Evolutionary conservation across 805 yeast species (phyloP).

Genomic region (Lipomyces kockii): DNA sequence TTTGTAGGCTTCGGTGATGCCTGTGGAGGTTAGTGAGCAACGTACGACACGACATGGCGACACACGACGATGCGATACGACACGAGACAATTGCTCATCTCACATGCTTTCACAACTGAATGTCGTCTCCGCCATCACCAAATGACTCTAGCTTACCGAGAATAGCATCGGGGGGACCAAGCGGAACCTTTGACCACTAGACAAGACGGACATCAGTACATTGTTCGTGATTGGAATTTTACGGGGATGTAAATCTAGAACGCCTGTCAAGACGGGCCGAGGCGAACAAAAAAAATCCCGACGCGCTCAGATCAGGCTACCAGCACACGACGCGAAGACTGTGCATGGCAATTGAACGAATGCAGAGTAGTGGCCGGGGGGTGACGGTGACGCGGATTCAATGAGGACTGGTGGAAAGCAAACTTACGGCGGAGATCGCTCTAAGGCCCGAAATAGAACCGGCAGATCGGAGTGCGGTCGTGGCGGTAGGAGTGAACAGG

Average conservation of each 20-base stretch:
- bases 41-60: background rate
- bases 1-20: constrained; percentile 75
- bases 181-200: constrained; percentile 47
- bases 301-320: background rate
- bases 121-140: background rate
- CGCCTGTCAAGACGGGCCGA: background rate
- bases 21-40: constrained; percentile 47
- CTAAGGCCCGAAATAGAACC: constrained; percentile 9
- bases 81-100: background rate
- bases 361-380: background rate
- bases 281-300: background rate
- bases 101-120: background rate
- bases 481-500: constrained; percentile 9
- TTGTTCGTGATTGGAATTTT: background rate
- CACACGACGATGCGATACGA: background rate
- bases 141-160: constrained; percentile 40
- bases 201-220: background rate
- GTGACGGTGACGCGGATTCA: background rate
- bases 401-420: background rate
- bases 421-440: constrained; percentile 25
- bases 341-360: background rate
- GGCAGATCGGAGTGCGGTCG: background rate
- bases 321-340: background rate
- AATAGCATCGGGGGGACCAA: constrained; percentile 87
- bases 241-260: background rate